phyloP scores from a whole-genome alignment of 441 rosid species.

The Arabidopsis hybrid region DNA sequence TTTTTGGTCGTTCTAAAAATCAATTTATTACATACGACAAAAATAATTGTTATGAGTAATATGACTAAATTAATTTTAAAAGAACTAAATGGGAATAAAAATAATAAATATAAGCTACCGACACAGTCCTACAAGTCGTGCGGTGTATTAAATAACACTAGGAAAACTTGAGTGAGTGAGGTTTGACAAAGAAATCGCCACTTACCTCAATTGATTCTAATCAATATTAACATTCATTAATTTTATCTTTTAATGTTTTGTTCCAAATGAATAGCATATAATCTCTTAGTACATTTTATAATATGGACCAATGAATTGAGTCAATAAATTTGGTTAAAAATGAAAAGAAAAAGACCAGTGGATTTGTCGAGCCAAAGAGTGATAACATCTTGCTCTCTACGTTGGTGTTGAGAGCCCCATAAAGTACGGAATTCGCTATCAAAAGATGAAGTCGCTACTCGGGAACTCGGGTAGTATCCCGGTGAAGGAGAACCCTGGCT shows the following conservation, averaged over 20 bases:
- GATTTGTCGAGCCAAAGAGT: conserved; percentile 67
- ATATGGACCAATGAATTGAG: conserved; percentile 14
- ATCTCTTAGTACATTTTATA: neutral
- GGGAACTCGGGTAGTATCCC: conserved; percentile 67
- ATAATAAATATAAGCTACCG: conserved; percentile 30
- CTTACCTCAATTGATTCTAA: conserved; percentile 1
- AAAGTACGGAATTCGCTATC: conserved; percentile 54
- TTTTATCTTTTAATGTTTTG: neutral
- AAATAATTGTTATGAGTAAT: neutral
- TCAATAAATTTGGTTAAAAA: conserved; percentile 5
- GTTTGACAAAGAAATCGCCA: conserved; percentile 18
- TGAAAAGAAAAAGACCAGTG: conserved; percentile 48
- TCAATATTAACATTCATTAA: conserved; percentile 7
- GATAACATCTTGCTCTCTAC: conserved; percentile 50
- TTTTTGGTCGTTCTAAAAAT: no score
- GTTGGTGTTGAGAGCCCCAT: conserved; percentile 78
- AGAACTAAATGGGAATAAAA: neutral
- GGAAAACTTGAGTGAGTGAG: conserved; percentile 2
- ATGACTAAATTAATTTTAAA: neutral
- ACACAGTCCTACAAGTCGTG: conserved; percentile 26
- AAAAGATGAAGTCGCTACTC: conserved; percentile 48
- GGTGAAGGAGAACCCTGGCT: conserved; percentile 65
- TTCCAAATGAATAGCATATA: neutral
- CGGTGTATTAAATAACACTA: conserved; percentile 29
- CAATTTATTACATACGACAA: conserved; percentile 12